Evolutionary conservation across 495 filamentous ascomycete species (phyloP), one percentile per base, ranked within the genome.

Genomic region (Penicillium pancosmium): DNA sequence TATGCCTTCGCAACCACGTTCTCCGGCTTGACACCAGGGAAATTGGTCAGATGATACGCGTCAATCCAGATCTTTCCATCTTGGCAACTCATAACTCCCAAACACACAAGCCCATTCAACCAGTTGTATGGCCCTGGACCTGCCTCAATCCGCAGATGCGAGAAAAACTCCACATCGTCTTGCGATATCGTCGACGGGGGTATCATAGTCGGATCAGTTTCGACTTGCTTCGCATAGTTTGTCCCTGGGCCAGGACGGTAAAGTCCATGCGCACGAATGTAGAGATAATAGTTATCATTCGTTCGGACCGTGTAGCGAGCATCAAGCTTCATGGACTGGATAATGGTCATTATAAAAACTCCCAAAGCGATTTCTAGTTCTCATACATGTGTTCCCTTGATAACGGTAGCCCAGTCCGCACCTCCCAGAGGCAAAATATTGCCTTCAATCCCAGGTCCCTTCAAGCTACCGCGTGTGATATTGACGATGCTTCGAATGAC

Each of bases 41-140:
- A 73, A 52, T 74, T 73, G 1, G 70, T 74, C 36, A 74, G 56
- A 56, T 70, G 58, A 47, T 74, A 74, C 33, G 68, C 69, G 63
- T 74, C 71, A 25, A 72, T 71, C 49, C 71, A 57, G 55, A 74
- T 69, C 56, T 64, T 68, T 33, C 71, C 68, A 6, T 55, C 59
- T 38, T 63, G 63, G 38, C 72, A 70, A 23, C 27, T 66, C 72
- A 74, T 74, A 1, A 73, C 70, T 2, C 70, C 70, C 19, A 73
- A 49, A 50, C 69, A 74, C 0, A 74, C 65, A 50, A 71, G 41
- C 19, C 68, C 70, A 60, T 74, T 71, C 50, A 73, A 56, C 68
- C 68, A 73, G 34, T 74, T 74, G 49, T 74, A 73, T 36, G 62
- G 67, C 0, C 68, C 68, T 0, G 61, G 55, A 3, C 69, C 68